These are phyloP conservation scores for Hypholoma sublateritium DNA, from an alignment of 768 basidiomycete genomes.

Conservation along the genomic window DNA sequence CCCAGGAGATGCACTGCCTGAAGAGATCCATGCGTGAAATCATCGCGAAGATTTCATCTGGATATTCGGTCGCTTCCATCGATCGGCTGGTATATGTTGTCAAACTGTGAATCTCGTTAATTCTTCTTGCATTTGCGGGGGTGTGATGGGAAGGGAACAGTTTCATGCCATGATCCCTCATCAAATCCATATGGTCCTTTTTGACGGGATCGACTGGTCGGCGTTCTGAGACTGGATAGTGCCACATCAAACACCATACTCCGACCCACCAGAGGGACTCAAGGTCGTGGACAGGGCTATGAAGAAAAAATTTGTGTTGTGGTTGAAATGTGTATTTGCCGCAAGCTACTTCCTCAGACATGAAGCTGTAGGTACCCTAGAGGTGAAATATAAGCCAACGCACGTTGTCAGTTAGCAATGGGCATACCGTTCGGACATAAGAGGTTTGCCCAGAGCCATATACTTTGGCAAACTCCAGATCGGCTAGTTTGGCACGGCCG, in stretches of 20 bases:
- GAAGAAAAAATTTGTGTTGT: neutral
- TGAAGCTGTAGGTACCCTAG: neutral
- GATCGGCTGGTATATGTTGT: too few species aligned
- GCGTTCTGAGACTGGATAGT: neutral
- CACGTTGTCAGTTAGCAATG: neutral
- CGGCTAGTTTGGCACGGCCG: neutral
- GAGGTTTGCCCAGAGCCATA: neutral
- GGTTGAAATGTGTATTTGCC: neutral
- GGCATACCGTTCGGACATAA: neutral
- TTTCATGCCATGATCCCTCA: too few species aligned
- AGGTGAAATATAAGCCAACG: neutral
- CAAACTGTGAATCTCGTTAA: too few species aligned
- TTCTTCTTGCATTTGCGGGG: too few species aligned
- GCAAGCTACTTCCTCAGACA: neutral
- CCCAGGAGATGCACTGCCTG: too few species aligned
- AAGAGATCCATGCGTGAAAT: too few species aligned
- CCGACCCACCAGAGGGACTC: slow-evolving; percentile 2
- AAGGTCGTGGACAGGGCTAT: neutral
- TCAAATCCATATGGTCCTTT: too few species aligned
- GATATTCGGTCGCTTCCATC: too few species aligned
- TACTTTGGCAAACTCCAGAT: neutral
- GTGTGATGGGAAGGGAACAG: too few species aligned
- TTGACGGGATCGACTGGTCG: neutral
- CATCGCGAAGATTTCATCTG: too few species aligned
- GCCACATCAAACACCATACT: neutral